phyloP scores from a whole-genome alignment of 768 basidiomycete genomes.

The Crassisporium funariophilum region DNA sequence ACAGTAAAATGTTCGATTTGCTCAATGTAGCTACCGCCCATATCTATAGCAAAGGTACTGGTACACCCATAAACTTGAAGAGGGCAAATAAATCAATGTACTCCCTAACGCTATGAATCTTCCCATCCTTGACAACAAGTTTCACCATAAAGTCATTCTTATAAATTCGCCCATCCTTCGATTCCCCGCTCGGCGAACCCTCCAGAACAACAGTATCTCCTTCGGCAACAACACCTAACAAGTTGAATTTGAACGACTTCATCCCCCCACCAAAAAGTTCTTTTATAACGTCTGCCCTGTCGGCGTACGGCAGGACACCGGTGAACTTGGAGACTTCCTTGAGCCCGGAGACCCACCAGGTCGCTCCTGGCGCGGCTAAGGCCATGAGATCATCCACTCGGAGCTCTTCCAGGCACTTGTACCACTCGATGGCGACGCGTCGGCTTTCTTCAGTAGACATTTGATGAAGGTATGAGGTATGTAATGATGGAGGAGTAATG shows the following conservation, averaged over 20 bases:
- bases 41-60: too few species aligned
- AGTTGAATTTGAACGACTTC: neutral
- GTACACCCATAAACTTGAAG: neutral
- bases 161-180: neutral
- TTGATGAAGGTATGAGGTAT: too few species aligned
- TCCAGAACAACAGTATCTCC: neutral
- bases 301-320: neutral
- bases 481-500: too few species aligned
- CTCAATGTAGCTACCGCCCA: too few species aligned
- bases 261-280: neutral
- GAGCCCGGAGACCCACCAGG: slow-evolving; percentile 3
- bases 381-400: neutral
- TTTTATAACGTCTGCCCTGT: neutral
- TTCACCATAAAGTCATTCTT: neutral
- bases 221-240: neutral
- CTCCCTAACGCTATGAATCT: slow-evolving; percentile 1
- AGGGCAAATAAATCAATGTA: slow-evolving; percentile 1
- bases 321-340: neutral
- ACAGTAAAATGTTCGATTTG: too few species aligned
- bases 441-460: neutral
- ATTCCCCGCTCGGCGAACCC: neutral
- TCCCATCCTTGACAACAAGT: slow-evolving; percentile 2
- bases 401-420: neutral
- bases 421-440: neutral
- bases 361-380: slow-evolving; percentile 4